Conservation (phyloP, 345 rosid genomes). For the Trapa incisa region DNA sequence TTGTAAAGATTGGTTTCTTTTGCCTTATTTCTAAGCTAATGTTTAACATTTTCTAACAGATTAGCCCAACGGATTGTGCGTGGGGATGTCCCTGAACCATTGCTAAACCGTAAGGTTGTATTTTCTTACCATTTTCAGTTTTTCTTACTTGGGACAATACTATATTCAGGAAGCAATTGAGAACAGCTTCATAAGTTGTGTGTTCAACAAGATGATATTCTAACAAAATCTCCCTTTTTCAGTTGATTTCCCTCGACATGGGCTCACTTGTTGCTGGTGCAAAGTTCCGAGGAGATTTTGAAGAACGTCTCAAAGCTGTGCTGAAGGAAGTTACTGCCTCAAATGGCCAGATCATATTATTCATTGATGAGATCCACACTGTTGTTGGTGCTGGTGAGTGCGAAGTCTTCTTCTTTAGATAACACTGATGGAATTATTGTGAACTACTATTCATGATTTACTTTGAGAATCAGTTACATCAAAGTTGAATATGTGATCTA, state of each 20-base stretch:
- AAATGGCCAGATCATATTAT: slow-evolving; percentile 75
- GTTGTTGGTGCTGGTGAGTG: slow-evolving; percentile 79
- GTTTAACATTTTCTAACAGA: slow-evolving; percentile 24
- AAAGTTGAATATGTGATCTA: background rate
- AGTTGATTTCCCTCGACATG: slow-evolving; percentile 85
- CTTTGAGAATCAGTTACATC: background rate
- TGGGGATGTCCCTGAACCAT: slow-evolving; percentile 89
- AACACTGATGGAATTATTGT: background rate
- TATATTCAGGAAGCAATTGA: background rate
- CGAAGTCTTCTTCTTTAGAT: background rate
- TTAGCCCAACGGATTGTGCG: slow-evolving; percentile 71
- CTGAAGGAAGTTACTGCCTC: slow-evolving; percentile 84
- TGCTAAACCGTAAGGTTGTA: slow-evolving; percentile 50
- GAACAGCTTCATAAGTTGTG: background rate
- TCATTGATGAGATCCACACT: slow-evolving; percentile 88
- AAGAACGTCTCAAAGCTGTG: slow-evolving; percentile 80
- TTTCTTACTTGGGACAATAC: background rate
- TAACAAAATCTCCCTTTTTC: slow-evolving; percentile 5
- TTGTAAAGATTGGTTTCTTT: background rate
- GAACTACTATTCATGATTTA: background rate
- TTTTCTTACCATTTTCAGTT: background rate
- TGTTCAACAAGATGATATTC: background rate
- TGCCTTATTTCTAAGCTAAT: background rate
- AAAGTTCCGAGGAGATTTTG: slow-evolving; percentile 73
- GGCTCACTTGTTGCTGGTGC: slow-evolving; percentile 91